Evolutionary conservation across 148 eudicot genomes (phyloP), one percentile per base, ranked within the genome.

Genomic region (Arbutus unedo): DNA sequence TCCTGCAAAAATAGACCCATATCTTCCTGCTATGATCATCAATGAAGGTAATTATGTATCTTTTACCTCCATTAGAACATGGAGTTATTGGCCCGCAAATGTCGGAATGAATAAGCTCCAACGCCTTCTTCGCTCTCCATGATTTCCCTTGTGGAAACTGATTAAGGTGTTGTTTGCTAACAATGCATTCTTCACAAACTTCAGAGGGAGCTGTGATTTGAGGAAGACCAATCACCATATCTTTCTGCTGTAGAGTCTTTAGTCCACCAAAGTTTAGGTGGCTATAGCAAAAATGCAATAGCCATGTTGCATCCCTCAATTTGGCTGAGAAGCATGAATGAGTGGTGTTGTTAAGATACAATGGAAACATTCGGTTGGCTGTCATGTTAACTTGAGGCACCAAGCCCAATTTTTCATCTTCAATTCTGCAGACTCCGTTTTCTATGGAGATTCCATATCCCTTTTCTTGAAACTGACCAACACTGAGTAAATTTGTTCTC

Each of bases 131-230:
- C 54, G 82, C 80, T 19, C 83, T 84, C 31, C 21, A 72, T 8
- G 77, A 21, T 41, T 74, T 84, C n/a, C 19, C 74, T 64, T 75
- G n/a, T 70, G 56, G 57, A 21, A 84, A 84, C 16, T 48, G 76
- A 41, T 68, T 6, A 2, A 67, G 78, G 23, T 73, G 71, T 82
- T 85, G 87, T 78, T 85, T 85, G 4, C 84, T 62, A 23, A 81
- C 74, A 18, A 81, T 43, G 68, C 78, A 81, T 76, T 76, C 78
- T 64, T 70, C 81, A 50, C 80, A 74, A n/a, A n/a, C n/a, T 1
- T 62, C 9, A 85, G 19, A 56, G 70, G 75, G 59, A 85, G 53
- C 47, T 79, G 21, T 74, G 31, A 54, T 74, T 83, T 3, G 78
- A 83, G 76, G 74, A 86, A 11, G 85, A 19, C 21, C n/a, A 51